phyloP scores from a whole-genome alignment of 2,329 filamentous ascomycete species.

The Alternaria longipes region DNA sequence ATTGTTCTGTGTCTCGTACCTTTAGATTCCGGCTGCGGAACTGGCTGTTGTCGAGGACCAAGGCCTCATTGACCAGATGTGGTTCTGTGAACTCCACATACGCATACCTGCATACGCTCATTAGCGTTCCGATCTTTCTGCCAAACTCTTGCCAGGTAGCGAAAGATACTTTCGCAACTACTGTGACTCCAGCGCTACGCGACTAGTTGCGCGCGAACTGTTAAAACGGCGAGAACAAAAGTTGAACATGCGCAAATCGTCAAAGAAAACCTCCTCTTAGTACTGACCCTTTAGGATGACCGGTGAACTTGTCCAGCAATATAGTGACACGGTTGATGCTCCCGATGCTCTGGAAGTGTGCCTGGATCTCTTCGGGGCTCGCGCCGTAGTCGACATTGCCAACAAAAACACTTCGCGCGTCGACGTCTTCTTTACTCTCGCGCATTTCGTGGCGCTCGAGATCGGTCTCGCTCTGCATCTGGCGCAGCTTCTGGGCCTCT shows the following conservation, averaged over 20 bases:
- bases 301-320: constrained; percentile 95
- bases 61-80: constrained; percentile 87
- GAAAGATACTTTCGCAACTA: constrained; percentile 42
- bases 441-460: constrained; percentile 82
- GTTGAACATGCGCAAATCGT: constrained; percentile 19
- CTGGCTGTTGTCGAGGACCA: constrained; percentile 94
- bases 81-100: constrained; percentile 99
- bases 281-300: constrained; percentile 97
- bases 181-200: constrained; percentile 2
- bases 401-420: constrained; percentile 95
- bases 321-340: constrained; percentile 99
- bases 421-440: constrained; percentile 95
- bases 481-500: constrained; percentile 65
- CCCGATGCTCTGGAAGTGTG: constrained; percentile 96
- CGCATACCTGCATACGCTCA: constrained; percentile 77
- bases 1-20: constrained; percentile 60
- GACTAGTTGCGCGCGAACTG: constrained; percentile 2
- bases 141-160: constrained; percentile 66
- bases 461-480: constrained; percentile 72
- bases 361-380: constrained; percentile 96
- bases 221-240: neutral
- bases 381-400: constrained; percentile 98
- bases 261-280: constrained; percentile 52
- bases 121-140: constrained; percentile 63
- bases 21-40: constrained; percentile 96